Percentiles rank a stretch among this genome's conserved stretches.
Evolutionary conservation across 371 early-diverging fungal genomes (phyloP).

Genomic region (Zopfochytrium polystomum): DNA sequence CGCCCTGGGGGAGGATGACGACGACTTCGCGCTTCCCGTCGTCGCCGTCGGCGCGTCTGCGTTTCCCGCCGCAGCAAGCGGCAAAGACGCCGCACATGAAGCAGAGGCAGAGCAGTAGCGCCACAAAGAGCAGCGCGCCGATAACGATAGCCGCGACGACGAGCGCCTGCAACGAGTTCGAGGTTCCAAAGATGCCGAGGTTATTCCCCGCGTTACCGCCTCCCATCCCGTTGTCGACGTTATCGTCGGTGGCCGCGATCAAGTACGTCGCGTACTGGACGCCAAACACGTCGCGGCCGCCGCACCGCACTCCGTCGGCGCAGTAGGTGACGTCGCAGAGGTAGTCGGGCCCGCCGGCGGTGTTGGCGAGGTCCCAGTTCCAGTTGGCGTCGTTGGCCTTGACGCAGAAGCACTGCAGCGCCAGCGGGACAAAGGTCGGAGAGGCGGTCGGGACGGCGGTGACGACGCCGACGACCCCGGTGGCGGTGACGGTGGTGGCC

Average conservation of each 20-base stretch:
- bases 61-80: not conserved
- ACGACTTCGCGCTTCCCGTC: slow-evolving; percentile 1
- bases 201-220: not conserved
- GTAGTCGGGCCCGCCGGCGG: not conserved
- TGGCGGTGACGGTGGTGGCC: not conserved
- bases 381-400: not conserved
- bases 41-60: not conserved
- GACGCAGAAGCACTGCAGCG: not conserved
- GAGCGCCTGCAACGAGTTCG: not conserved
- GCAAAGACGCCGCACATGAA: not conserved
- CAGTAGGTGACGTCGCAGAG: not conserved
- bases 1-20: not conserved
- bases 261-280: not conserved
- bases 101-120: not conserved
- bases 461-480: not conserved
- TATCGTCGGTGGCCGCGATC: not conserved
- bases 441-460: not conserved
- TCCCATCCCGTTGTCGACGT: not conserved
- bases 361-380: not conserved
- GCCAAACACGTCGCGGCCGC: not conserved
- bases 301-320: not conserved
- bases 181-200: not conserved
- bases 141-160: not conserved
- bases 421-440: not conserved
- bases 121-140: not conserved